Evolutionary conservation across 2,329 filamentous ascomycete species (phyloP).

Genomic region (Penicillium sp.): DNA sequence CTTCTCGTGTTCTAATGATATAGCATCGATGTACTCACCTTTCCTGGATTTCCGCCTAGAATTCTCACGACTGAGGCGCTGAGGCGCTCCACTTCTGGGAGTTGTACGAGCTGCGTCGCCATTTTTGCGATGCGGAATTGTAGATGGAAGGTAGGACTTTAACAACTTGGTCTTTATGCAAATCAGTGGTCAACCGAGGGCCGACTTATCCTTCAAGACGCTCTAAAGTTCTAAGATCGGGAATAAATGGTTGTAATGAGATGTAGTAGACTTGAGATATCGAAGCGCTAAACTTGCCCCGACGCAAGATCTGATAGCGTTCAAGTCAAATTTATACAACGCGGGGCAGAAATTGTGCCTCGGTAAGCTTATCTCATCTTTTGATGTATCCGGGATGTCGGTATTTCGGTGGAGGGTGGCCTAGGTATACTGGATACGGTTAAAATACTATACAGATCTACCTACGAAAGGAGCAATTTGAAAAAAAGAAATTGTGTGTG

Average conservation of each 20-base stretch:
- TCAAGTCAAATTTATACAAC: conserved; percentile 1
- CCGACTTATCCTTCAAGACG: conserved; percentile 2
- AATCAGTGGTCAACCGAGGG: not conserved
- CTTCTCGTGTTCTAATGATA: not conserved
- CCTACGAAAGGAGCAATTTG: not conserved
- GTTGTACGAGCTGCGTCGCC: conserved; percentile 59
- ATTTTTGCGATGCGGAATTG: conserved; percentile 40
- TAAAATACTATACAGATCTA: not conserved
- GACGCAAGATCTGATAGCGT: not conserved
- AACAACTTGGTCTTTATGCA: not conserved
- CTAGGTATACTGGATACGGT: not conserved
- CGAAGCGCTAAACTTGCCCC: not conserved
- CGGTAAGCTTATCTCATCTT: conserved; percentile 25
- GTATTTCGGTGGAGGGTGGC: too few species aligned
- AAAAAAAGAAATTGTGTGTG: conserved; percentile 36
- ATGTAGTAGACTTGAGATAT: not conserved
- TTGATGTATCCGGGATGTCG: not conserved
- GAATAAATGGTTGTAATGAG: not conserved
- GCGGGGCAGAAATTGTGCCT: conserved; percentile 16
- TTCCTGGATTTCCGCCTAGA: conserved; percentile 85
- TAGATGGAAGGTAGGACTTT: not conserved
- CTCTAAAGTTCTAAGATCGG: too few species aligned
- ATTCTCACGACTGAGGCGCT: conserved; percentile 78
- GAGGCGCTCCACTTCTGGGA: conserved; percentile 74
- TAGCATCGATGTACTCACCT: conserved; percentile 49